Percentiles rank a stretch among this genome's conserved stretches.
These are phyloP conservation scores for Intubia oerlemansii DNA, from an alignment of 2,329 filamentous ascomycete species.

Conservation along the genomic window DNA sequence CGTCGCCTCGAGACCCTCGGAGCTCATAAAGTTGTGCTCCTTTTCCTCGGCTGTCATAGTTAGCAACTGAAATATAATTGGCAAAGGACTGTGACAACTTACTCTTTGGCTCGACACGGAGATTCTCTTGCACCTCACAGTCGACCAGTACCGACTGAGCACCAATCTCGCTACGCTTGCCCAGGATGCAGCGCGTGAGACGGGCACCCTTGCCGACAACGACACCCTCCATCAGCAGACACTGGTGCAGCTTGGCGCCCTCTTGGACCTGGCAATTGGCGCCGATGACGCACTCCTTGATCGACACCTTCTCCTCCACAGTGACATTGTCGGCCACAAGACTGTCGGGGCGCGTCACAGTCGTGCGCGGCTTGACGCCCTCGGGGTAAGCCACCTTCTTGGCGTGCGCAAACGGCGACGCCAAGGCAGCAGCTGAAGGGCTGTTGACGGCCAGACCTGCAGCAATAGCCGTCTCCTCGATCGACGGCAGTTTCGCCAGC, in stretches of 20 bases:
- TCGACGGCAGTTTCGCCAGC: conserved; percentile 61
- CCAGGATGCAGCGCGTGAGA: conserved; percentile 72
- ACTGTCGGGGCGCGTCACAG: conserved; percentile 62
- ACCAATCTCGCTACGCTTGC: conserved; percentile 63
- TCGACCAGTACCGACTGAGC: conserved; percentile 62
- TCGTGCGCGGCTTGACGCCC: conserved; percentile 58
- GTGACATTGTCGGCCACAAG: conserved; percentile 77
- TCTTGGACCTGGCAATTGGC: conserved; percentile 69
- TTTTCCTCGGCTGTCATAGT: conserved; percentile 37
- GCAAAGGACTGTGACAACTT: too few relatives aligned
- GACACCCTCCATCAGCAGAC: conserved; percentile 81
- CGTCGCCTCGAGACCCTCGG: conserved; percentile 41
- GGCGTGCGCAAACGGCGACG: conserved; percentile 56
- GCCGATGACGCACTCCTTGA: conserved; percentile 82
- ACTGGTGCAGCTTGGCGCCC: conserved; percentile 71
- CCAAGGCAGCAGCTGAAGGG: conserved; percentile 37
- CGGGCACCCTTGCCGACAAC: conserved; percentile 68
- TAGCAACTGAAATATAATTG: conserved; percentile 1
- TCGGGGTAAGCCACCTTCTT: conserved; percentile 69
- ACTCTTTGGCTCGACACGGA: conserved; percentile 64
- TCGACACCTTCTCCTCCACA: conserved; percentile 71
- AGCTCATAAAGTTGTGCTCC: conserved; percentile 46
- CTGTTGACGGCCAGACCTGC: conserved; percentile 55
- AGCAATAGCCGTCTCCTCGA: conserved; percentile 33
- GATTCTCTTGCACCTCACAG: conserved; percentile 81